phyloP scores from a whole-genome alignment of 805 yeast species.

The Cyberlindnera meyerae region DNA sequence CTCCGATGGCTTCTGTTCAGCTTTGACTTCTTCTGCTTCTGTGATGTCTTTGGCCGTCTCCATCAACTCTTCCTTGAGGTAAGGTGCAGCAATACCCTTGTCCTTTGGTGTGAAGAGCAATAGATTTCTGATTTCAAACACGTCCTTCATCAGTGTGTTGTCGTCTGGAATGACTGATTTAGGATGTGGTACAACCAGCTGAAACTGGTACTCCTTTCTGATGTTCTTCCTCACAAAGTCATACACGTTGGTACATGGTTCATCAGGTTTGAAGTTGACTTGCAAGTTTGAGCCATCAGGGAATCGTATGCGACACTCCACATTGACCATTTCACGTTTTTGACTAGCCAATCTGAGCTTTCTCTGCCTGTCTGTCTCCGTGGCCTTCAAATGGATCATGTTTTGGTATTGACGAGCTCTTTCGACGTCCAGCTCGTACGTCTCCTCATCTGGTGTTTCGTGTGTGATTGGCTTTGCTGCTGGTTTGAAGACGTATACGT shows the following conservation, averaged over 20 bases:
- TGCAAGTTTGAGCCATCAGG: conserved; percentile 54
- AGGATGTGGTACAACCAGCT: conserved; percentile 48
- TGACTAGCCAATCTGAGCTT: conserved; percentile 29
- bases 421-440: conserved; percentile 42
- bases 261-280: conserved; percentile 41
- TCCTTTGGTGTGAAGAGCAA: conserved; percentile 29
- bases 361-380: conserved; percentile 35
- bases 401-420: conserved; percentile 53
- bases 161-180: conserved; percentile 27
- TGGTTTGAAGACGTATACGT: conserved; percentile 23
- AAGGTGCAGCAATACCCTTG: conserved; percentile 19
- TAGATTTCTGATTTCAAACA: conserved; percentile 44
- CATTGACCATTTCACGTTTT: conserved; percentile 25
- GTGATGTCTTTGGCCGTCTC: conserved; percentile 29
- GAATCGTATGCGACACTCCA: conserved; percentile 45
- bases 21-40: conserved; percentile 27
- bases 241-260: conserved; percentile 33
- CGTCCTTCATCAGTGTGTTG: conserved; percentile 29
- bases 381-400: conserved; percentile 39
- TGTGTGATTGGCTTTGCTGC: conserved; percentile 12
- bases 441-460: conserved; percentile 30
- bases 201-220: conserved; percentile 28
- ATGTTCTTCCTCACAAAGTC: conserved; percentile 24
- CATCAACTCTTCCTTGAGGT: conserved; percentile 27
- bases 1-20: conserved; percentile 13